phyloP scores from a whole-genome alignment of 1,139 yeast species.

The Suhomyces chickasaworum region DNA sequence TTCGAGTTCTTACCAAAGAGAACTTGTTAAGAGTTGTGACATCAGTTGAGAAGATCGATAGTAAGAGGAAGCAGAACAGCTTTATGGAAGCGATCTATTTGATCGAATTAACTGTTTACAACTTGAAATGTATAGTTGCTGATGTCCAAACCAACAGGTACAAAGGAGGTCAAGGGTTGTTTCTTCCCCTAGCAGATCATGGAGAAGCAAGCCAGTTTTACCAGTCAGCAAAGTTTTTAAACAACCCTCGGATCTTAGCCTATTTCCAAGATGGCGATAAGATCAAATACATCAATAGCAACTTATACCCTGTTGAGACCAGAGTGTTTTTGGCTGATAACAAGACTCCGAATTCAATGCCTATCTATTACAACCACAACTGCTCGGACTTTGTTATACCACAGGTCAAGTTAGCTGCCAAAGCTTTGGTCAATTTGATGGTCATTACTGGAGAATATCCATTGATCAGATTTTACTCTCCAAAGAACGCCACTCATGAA shows the following conservation, averaged over 20 bases:
- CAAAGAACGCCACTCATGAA: conserved; percentile 47
- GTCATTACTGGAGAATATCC: conserved; percentile 88
- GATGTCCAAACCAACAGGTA: conserved; percentile 44
- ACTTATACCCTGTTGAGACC: conserved; percentile 39
- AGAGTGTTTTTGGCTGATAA: conserved; percentile 43
- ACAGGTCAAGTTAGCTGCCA: conserved; percentile 62
- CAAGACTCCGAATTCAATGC: conserved; percentile 58
- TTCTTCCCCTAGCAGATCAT: conserved; percentile 34
- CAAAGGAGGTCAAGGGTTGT: conserved; percentile 42
- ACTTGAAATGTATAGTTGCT: conserved; percentile 45
- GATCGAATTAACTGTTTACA: conserved; percentile 39
- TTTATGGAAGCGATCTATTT: conserved; percentile 47
- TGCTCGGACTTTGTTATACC: conserved; percentile 63
- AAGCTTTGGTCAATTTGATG: conserved; percentile 68
- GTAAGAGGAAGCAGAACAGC: conserved; percentile 36
- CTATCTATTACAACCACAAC: conserved; percentile 68
- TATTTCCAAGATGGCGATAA: conserved; percentile 36
- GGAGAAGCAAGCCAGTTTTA: conserved; percentile 28
- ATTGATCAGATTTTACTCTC: conserved; percentile 68
- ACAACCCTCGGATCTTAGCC: conserved; percentile 32
- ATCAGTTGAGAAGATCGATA: conserved; percentile 43
- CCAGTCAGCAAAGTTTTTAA: conserved; percentile 31
- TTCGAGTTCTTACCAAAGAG: conserved; percentile 40
- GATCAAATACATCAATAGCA: conserved; percentile 31
- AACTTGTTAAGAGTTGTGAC: conserved; percentile 44